A percentile compares a stretch with the other conserved stretches of the same genome.
Evolutionary conservation across 768 basidiomycete genomes (phyloP).

Genomic region (Tylopilus vinaceipallidus): DNA sequence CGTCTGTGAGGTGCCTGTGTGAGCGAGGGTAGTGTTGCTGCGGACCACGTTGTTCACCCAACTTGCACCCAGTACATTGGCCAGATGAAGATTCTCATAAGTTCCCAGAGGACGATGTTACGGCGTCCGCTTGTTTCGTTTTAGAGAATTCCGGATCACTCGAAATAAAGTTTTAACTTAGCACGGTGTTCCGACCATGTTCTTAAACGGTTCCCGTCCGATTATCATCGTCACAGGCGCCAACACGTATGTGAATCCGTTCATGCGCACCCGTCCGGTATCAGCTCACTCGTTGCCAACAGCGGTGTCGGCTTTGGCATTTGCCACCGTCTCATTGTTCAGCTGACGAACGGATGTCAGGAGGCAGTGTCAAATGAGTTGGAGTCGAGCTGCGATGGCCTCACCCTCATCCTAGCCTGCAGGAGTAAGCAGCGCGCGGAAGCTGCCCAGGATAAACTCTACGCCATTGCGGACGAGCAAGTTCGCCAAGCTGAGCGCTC

Average conservation of each 20-base stretch:
- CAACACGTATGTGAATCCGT: conserved; percentile 47
- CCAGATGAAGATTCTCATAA: too few species aligned
- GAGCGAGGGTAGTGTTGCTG: neutral
- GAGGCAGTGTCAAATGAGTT: conserved; percentile 20
- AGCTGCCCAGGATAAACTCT: conserved; percentile 54
- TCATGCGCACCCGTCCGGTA: neutral
- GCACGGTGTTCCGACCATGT: too few species aligned
- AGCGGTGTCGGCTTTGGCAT: conserved; percentile 86
- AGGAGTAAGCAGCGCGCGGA: conserved; percentile 64
- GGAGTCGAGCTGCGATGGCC: conserved; percentile 42
- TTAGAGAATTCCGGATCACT: too few species aligned
- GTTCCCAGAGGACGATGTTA: too few species aligned
- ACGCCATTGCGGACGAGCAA: conserved; percentile 51
- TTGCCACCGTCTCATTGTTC: conserved; percentile 72
- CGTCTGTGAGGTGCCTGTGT: neutral
- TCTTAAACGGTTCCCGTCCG: conserved; percentile 31
- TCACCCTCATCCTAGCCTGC: conserved; percentile 82
- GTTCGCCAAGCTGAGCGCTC: conserved; percentile 37
- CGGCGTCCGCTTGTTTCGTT: too few species aligned
- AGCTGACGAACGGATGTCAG: conserved; percentile 53
- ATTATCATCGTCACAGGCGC: conserved; percentile 70
- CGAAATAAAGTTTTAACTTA: too few species aligned
- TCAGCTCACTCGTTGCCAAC: conserved; percentile 35
- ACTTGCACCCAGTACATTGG: too few species aligned
- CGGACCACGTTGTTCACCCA: too few species aligned